phyloP scores from a whole-genome alignment of 495 filamentous ascomycete species.

The Halenospora varia region DNA sequence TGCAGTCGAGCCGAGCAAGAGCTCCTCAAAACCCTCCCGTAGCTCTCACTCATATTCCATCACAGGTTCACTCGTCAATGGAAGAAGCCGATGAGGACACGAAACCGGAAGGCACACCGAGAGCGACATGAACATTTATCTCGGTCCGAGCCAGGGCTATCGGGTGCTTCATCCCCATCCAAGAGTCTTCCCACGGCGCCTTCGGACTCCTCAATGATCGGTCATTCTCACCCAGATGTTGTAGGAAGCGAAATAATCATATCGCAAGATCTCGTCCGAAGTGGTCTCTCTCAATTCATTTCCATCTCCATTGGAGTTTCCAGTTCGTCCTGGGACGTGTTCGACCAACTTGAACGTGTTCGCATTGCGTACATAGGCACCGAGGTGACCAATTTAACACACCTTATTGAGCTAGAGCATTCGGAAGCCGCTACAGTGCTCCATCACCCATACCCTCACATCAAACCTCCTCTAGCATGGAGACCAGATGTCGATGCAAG shows the following conservation, averaged over 20 bases:
- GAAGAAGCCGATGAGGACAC: too few relatives aligned
- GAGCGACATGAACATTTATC: too few relatives aligned
- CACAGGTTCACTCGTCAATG: too few relatives aligned
- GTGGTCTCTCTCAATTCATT: background rate
- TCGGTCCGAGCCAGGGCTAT: too few relatives aligned
- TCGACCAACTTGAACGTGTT: background rate
- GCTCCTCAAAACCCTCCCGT: conserved; percentile 3
- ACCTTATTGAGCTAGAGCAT: background rate
- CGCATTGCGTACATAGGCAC: background rate
- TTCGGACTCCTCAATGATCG: background rate
- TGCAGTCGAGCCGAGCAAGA: background rate
- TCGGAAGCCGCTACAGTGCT: background rate
- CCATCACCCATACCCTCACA: background rate
- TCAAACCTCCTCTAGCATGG: conserved; percentile 2
- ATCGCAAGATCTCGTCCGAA: background rate
- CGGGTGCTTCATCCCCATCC: too few relatives aligned
- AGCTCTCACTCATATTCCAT: background rate
- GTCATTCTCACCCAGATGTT: background rate
- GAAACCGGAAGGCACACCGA: too few relatives aligned
- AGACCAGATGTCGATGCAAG: background rate
- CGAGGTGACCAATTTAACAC: background rate
- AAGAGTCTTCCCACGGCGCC: too few relatives aligned
- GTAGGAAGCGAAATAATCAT: background rate
- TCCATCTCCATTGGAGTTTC: background rate
- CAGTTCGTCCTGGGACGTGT: background rate